Evolutionary conservation across 805 yeast species (phyloP).

Genomic region (Barnettozyma wickerhamii): DNA sequence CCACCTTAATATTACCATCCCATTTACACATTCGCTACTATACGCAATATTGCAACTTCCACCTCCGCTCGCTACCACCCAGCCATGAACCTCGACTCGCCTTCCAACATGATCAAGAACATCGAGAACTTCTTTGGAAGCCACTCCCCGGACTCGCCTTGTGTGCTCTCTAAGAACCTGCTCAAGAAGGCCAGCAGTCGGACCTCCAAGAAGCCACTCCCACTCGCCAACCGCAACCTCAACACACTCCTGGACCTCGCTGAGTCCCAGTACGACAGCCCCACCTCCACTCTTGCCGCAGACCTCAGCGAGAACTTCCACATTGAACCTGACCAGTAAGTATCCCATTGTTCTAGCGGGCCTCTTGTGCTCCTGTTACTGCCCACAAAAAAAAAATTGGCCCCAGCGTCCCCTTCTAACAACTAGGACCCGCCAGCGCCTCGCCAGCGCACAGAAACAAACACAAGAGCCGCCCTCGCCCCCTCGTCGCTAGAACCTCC

Average conservation of each 20-base stretch:
- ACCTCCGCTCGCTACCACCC: neutral
- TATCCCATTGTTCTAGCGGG: constrained; percentile 3
- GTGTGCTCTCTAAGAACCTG: constrained; percentile 16
- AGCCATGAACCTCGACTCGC: constrained; percentile 21
- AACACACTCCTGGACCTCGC: constrained; percentile 16
- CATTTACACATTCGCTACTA: too few species aligned
- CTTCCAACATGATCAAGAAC: constrained; percentile 20
- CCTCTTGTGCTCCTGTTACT: neutral
- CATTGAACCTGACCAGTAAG: constrained; percentile 23
- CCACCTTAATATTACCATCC: too few species aligned
- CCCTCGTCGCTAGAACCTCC: too few species aligned
- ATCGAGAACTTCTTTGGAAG: constrained; percentile 19
- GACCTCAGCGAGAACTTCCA: constrained; percentile 36
- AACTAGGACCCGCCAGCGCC: neutral
- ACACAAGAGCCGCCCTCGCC: neutral
- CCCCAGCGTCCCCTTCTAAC: neutral
- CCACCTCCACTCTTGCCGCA: constrained; percentile 35
- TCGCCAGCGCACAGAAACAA: neutral
- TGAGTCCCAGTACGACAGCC: constrained; percentile 36
- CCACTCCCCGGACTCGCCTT: constrained; percentile 25
- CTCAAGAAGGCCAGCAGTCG: constrained; percentile 16
- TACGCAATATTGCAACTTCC: too few species aligned
- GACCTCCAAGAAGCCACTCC: constrained; percentile 7
- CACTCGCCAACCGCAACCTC: constrained; percentile 14
- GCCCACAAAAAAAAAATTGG: neutral